Evolutionary conservation across 108 stramenopile species (phyloP), one percentile per base, ranked within the genome.

Genomic region (Schizochytrium sp.): DNA sequence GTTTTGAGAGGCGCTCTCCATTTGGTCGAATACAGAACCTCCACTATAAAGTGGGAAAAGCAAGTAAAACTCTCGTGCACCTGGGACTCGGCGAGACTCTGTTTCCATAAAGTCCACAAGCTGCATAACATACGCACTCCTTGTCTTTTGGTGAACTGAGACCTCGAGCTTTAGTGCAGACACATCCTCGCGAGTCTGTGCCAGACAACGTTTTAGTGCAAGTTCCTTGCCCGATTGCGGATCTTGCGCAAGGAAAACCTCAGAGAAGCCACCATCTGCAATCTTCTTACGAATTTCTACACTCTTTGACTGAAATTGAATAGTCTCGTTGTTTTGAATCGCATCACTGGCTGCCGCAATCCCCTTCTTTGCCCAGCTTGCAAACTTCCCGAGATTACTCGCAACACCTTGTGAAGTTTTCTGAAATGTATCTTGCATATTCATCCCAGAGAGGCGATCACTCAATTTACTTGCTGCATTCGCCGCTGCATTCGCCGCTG

Each of bases 321-420:
- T 38, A 28, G 76, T 3, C 15, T 83, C 76, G 1, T 47, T 40
- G 10, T 55, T 83, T 10, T 49, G 53, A 38, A 83, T 83, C 5
- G 76, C 76, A 28, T 83, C 76, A 38, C 50, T 83, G 50, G 76
- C 76, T n/a, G 76, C 76, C 7, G 76, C 76, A 53, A 83, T 49
- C 50, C 76, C 76, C 28, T 83, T 83, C 76, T 83, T 83, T 12
- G 76, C 76, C 76, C 76, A 83, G 13, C 53, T 83, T 47, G 76
- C 76, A 83, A 83, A 83, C 28, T 28, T 12, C 15, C 76, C 53
- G 47, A 83, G 76, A 42, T 55, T 55, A 40, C 50, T 55, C 0
- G 76, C 76, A 53, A 83, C 76, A 5, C 53, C 76, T 28, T 83
- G 76, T 10, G 76, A 83, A 53, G 76, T 83, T 53, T 83, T 83